These are phyloP conservation scores for Falciphora oryzae DNA, from an alignment of 2,329 filamentous ascomycete species.

Conservation along the genomic window DNA sequence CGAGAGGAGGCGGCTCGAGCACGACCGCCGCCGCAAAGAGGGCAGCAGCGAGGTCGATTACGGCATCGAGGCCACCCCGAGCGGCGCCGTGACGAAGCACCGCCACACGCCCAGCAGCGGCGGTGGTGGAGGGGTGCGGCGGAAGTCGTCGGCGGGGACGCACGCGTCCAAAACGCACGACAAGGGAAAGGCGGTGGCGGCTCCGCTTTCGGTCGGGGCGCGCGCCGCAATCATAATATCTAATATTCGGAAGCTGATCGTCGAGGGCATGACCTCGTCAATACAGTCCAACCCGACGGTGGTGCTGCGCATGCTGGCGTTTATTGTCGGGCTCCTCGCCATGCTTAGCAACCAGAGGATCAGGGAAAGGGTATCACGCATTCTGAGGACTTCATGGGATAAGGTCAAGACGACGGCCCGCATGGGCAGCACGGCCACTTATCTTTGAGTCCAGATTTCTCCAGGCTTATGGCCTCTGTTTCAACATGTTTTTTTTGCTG, in stretches of 20 bases:
- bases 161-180: slow-evolving; percentile 21
- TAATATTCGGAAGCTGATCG: slow-evolving; percentile 40
- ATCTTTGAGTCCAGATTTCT: slow-evolving; percentile 56
- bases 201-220: slow-evolving; percentile 34
- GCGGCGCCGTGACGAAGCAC: slow-evolving; percentile 8
- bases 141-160: neutral
- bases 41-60: slow-evolving; percentile 59
- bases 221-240: slow-evolving; percentile 47
- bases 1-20: slow-evolving; percentile 45
- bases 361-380: slow-evolving; percentile 64
- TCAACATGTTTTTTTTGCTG: neutral
- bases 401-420: slow-evolving; percentile 81
- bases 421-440: slow-evolving; percentile 97
- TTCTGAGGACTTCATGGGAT: slow-evolving; percentile 66
- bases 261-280: slow-evolving; percentile 44
- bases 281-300: slow-evolving; percentile 52
- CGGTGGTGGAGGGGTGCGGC: slow-evolving; percentile 25
- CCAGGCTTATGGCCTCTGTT: neutral
- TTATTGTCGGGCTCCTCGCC: slow-evolving; percentile 71
- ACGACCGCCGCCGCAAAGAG: slow-evolving; percentile 44
- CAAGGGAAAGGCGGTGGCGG: slow-evolving; percentile 26
- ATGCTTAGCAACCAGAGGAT: slow-evolving; percentile 71
- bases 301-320: slow-evolving; percentile 62
- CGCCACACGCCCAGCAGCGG: slow-evolving; percentile 25
- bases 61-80: slow-evolving; percentile 54